Conservation (phyloP, 139 green algal species). For the Ettlia oleoabundans region DNA sequence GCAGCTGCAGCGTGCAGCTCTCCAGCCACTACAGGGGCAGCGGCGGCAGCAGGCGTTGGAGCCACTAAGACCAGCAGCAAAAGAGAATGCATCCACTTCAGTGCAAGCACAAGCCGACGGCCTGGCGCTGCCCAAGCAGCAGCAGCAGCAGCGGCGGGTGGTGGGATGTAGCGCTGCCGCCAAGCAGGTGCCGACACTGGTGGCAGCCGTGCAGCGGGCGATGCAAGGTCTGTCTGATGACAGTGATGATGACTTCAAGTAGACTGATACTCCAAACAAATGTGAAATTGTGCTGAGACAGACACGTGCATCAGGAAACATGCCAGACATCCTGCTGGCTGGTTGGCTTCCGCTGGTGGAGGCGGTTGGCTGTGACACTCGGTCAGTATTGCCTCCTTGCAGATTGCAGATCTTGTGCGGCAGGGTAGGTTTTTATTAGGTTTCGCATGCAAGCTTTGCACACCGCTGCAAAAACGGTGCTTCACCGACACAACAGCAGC, state of each 20-base stretch:
- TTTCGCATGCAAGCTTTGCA: too few species aligned
- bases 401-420: too few species aligned
- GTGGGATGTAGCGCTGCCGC: background rate
- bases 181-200: background rate
- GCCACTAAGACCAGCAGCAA: background rate
- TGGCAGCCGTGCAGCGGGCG: background rate
- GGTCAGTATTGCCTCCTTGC: too few species aligned
- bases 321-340: too few species aligned
- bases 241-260: constrained; percentile 8
- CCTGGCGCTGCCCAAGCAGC: constrained; percentile 14
- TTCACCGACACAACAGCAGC: too few species aligned
- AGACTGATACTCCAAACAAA: background rate
- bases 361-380: too few species aligned
- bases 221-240: background rate
- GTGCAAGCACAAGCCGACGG: background rate
- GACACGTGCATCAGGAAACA: background rate
- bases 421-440: too few species aligned
- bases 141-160: background rate
- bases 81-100: constrained; percentile 12
- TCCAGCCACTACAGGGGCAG: background rate
- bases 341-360: too few species aligned
- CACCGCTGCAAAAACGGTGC: too few species aligned
- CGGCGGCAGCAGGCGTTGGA: background rate
- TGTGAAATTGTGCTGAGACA: background rate
- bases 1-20: background rate